Evolutionary conservation across 768 basidiomycete species (phyloP), one percentile per base, ranked within the genome.

Genomic region (Suillus decipiens): DNA sequence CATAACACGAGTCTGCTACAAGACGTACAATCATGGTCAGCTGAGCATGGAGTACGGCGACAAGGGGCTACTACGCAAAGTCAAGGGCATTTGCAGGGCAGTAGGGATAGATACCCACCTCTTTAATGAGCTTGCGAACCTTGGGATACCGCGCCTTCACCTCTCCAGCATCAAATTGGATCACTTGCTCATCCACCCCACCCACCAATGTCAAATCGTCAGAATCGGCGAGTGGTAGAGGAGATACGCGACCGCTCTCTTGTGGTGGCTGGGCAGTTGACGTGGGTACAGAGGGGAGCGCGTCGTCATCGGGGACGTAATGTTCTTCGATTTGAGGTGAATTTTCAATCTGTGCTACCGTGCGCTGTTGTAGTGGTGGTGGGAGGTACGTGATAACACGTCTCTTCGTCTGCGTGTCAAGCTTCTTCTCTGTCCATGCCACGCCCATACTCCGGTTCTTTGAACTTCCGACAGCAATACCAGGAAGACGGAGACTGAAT

Each of bases 331-430:
- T 53, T 9, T 43, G 8, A 10, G 8, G 5, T n/a, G 3, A 2
- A 5, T 8, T 64, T 31, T 55, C 31, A 0, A 15, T 36, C 14
- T 43, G 39, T 5, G 22, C 17, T n/a, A 19, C n/a, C 41, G 51
- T 22, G 19, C 24, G 24, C n/a, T 22, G 56, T 12, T 7, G 28
- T n/a, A 28, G 48, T 31, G 71, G 73, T 5, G 73, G 73, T 1
- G 73, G 73, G 1, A 75, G 60, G 59, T 74, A 74, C 1, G 69
- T 74, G 50, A 75, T 70, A 9, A 75, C 68, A 4, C 73, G 73
- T 22, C 36, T 62, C 31, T 57, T 67, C 24, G n/a, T 60, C 10
- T 60, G 56, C 9, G 51, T 43, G 2, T 6, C 47, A 12, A 34
- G 5, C n/a, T 37, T 43, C 45, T 55, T 24, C 59, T 39, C n/a